phyloP scores from a whole-genome alignment of 1,284 basidiomycete genomes.

The Somion occarium region DNA sequence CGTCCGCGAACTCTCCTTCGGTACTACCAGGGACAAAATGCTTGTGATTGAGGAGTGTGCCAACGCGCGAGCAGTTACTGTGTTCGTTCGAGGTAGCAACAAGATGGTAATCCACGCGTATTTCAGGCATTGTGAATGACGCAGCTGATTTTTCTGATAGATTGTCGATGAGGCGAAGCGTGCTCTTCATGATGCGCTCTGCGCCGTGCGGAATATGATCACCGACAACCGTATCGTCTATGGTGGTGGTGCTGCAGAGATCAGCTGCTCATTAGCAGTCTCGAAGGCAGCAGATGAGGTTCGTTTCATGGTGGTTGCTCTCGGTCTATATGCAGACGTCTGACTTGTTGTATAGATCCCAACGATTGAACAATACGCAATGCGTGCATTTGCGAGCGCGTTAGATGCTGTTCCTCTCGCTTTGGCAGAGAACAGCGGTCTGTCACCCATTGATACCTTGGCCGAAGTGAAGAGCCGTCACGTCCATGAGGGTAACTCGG shows the following conservation, averaged over 20 bases:
- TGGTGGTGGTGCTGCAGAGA: conserved; percentile 96
- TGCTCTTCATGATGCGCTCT: conserved; percentile 95
- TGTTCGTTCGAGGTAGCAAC: conserved; percentile 96
- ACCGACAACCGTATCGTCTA: conserved; percentile 97
- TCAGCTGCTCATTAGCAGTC: conserved; percentile 92
- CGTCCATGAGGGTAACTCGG: conserved; percentile 82
- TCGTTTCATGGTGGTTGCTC: conserved; percentile 13
- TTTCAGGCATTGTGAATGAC: neutral
- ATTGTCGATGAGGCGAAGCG: conserved; percentile 99
- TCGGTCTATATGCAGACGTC: too few relatives aligned
- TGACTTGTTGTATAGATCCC: conserved; percentile 58
- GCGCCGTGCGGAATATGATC: conserved; percentile 93
- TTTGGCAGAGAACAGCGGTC: conserved; percentile 94
- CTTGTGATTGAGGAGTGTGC: conserved; percentile 98
- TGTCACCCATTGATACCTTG: conserved; percentile 95
- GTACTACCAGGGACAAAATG: conserved; percentile 99
- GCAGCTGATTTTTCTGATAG: conserved; percentile 35
- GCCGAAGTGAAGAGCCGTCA: conserved; percentile 94
- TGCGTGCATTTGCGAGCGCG: conserved; percentile 96
- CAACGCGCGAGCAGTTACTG: conserved; percentile 93
- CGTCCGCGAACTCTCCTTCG: conserved; percentile 92
- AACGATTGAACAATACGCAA: conserved; percentile 98
- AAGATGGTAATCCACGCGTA: conserved; percentile 76
- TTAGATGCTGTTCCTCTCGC: conserved; percentile 93
- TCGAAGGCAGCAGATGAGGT: conserved; percentile 92